Evolutionary conservation across 2,329 filamentous ascomycete genomes (phyloP), one percentile per base, ranked within the genome.

Genomic region (Ambrosiella cleistominuta): DNA sequence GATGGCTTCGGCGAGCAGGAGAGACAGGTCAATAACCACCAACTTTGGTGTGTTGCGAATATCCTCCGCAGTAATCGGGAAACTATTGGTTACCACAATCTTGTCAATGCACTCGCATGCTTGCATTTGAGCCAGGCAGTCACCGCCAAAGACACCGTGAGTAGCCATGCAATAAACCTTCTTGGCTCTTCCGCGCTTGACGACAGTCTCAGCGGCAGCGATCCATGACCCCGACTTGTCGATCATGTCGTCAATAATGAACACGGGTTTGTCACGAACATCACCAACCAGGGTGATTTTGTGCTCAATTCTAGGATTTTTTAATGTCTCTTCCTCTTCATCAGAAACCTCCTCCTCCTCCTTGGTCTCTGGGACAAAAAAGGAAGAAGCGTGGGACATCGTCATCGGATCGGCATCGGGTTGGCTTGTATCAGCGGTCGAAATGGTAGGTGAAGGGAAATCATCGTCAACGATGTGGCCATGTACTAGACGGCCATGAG

Each of bases 191-290:
- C 93, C 94, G 63, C 86, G 82, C 75, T 97, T 97, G 57, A 95
- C 87, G 1, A 95, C 91, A 1, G 90, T 95, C 74, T 98, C 93
- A 11, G 93, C 93, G 6, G 93, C 93, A 5, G 91, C 91, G 64
- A 98, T 94, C 93, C 93, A 98, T 6, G 88, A 95, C 12, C 86
- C 88, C 8, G 89, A 83, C 73, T 95, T 96, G 72, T 98, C 93
- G 66, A 98, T 96, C 86, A 98, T 97, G 69, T 98, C 93, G 68
- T 98, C 93, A 54, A 98, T 86, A 61, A 98, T 89, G 68, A 98
- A 85, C 57, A 97, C 93, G 0, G 88, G 84, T 60, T 88, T 82
- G 67, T 88, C 82, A 66, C 83, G 85, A 61, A 98, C 93, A 65
- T 97, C 88, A 61, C 93, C 93, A 12, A 98, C 93, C n/a, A 98